These are phyloP conservation scores for Botryobasidium botryosum DNA, from an alignment of 768 basidiomycete species.

Conservation along the genomic window DNA sequence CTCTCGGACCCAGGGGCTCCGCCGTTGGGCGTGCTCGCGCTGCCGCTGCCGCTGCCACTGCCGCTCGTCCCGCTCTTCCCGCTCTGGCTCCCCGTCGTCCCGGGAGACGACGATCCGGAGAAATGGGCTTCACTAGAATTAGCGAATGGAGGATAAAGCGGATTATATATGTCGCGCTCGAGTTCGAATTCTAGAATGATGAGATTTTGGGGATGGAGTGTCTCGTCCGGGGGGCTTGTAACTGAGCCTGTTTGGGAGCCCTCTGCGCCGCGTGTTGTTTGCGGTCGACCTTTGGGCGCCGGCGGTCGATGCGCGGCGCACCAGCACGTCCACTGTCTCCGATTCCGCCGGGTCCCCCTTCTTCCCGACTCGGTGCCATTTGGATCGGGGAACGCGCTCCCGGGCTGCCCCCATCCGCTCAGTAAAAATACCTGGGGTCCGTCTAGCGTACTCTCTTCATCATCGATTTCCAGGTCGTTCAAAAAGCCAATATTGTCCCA, in stretches of 20 bases:
- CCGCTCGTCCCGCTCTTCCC: too few relatives aligned
- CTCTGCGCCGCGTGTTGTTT: too few relatives aligned
- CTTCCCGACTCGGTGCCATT: slow-evolving; percentile 24
- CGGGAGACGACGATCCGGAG: too few relatives aligned
- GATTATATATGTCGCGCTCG: slow-evolving; percentile 51
- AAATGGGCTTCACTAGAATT: too few relatives aligned
- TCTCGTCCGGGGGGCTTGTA: slow-evolving; percentile 2
- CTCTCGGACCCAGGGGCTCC: too few relatives aligned
- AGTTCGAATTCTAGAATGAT: slow-evolving; percentile 71
- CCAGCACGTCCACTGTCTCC: slow-evolving; percentile 51
- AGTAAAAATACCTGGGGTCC: slow-evolving; percentile 53
- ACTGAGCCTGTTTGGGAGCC: too few relatives aligned
- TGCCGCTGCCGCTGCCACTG: too few relatives aligned
- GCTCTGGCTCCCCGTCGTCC: too few relatives aligned
- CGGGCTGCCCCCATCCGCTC: slow-evolving; percentile 50
- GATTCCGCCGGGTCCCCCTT: slow-evolving; percentile 16
- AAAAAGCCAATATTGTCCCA: slow-evolving; percentile 48
- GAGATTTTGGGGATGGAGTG: slow-evolving; percentile 18
- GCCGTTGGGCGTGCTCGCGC: too few relatives aligned
- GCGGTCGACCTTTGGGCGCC: too few relatives aligned
- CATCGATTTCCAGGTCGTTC: slow-evolving; percentile 27
- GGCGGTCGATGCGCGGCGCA: slow-evolving; percentile 43
- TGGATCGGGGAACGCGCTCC: not conserved
- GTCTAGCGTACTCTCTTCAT: slow-evolving; percentile 15
- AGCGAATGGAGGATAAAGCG: slow-evolving; percentile 38